phyloP scores from a whole-genome alignment of 176 grass and related monocot species.

The Oryza nivara region DNA sequence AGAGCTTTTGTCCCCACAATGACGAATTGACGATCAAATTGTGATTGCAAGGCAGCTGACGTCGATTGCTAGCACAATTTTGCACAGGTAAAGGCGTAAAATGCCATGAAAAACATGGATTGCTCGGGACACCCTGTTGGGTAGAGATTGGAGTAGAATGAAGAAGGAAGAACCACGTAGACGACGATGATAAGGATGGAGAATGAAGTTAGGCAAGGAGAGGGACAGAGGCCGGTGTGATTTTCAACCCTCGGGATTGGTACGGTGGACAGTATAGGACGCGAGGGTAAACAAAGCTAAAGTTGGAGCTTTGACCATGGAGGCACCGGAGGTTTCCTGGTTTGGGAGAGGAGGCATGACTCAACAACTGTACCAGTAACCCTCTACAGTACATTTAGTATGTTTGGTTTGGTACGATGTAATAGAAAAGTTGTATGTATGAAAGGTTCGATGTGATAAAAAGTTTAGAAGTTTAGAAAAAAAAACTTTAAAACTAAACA shows the following conservation, averaged over 20 bases:
- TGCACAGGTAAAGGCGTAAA: not conserved
- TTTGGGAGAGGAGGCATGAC: not conserved
- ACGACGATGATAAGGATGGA: not conserved
- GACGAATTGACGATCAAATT: not conserved
- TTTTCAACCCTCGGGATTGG: slow-evolving; percentile 22
- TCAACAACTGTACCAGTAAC: not conserved
- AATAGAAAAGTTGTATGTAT: no score
- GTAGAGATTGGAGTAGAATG: not conserved
- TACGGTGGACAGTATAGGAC: not conserved
- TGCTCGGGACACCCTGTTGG: not conserved
- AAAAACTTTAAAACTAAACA: no score
- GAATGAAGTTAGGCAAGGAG: not conserved
- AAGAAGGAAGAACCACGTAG: not conserved
- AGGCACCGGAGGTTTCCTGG: not conserved
- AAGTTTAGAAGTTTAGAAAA: no score
- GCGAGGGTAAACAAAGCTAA: not conserved
- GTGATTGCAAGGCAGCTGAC: not conserved
- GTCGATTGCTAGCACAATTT: not conserved
- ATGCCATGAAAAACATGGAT: not conserved
- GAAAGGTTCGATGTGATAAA: no score
- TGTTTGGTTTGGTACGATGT: no score
- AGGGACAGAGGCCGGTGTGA: not conserved
- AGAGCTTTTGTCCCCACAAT: not conserved
- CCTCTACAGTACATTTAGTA: no score
- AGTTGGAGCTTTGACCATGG: not conserved